These are phyloP conservation scores for Phylloporus sp. DNA, from an alignment of 768 basidiomycete species.

Conservation along the genomic window DNA sequence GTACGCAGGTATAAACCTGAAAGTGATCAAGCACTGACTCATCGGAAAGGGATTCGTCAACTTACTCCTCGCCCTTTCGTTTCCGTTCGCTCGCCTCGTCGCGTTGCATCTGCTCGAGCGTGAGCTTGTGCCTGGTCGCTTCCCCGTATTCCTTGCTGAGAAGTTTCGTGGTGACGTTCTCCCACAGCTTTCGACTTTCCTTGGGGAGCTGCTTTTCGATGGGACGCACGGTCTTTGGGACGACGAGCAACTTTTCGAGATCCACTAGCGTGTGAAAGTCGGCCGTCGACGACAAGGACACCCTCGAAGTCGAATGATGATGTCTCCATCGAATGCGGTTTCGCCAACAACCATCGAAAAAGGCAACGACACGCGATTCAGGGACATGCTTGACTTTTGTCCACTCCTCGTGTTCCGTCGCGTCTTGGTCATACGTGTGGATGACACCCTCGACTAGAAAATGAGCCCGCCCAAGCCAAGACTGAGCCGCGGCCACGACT, in stretches of 20 bases:
- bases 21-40: too few species aligned
- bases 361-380: conserved; percentile 64
- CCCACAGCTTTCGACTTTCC: conserved; percentile 90
- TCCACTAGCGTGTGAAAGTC: conserved; percentile 74
- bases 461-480: conserved; percentile 86
- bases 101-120: conserved; percentile 90
- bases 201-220: conserved; percentile 68
- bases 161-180: conserved; percentile 68
- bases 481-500: conserved; percentile 34
- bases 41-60: conserved; percentile 25
- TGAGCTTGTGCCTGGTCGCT: conserved; percentile 87
- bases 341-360: conserved; percentile 87
- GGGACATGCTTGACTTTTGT: conserved; percentile 90
- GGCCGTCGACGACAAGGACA: conserved; percentile 37
- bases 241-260: conserved; percentile 56
- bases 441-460: conserved; percentile 87
- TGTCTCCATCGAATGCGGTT: conserved; percentile 76
- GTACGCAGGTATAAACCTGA: conserved; percentile 67
- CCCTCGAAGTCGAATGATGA: conserved; percentile 44
- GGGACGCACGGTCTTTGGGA: conserved; percentile 85
- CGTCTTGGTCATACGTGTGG: conserved; percentile 68
- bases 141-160: conserved; percentile 83
- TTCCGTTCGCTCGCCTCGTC: conserved; percentile 86
- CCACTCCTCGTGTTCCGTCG: conserved; percentile 64
- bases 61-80: conserved; percentile 71